Percentiles rank a stretch among this genome's conserved stretches.
These are phyloP conservation scores for Alternaria arborescens DNA, from an alignment of 2,329 filamentous ascomycete species.

Conservation along the genomic window DNA sequence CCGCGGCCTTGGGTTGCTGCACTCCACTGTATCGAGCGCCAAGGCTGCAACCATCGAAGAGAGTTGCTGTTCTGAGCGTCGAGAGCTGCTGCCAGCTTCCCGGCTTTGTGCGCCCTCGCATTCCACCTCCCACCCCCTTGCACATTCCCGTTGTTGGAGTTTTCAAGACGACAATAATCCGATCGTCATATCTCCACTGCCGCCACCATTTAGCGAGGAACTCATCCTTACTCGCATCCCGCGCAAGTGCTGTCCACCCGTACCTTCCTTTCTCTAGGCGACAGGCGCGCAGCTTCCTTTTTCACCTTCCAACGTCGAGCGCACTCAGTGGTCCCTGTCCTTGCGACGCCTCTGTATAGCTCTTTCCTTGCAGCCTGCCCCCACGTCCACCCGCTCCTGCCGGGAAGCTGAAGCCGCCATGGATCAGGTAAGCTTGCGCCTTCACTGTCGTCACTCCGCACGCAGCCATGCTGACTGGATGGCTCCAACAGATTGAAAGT, in stretches of 20 bases:
- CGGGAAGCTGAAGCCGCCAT: conserved; percentile 31
- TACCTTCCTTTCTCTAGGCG: conserved; percentile 23
- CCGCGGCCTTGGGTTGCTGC: conserved; percentile 13
- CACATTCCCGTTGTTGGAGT: conserved; percentile 6
- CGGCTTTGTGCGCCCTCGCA: conserved; percentile 17
- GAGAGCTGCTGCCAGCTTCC: conserved; percentile 11
- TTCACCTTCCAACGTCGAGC: conserved; percentile 12
- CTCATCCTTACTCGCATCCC: conserved; percentile 23
- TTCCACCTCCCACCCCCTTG: conserved; percentile 7
- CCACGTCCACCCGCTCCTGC: conserved; percentile 28
- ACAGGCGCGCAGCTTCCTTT: conserved; percentile 33
- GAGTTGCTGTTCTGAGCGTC: conserved; percentile 10
- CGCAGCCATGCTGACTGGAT: conserved; percentile 18
- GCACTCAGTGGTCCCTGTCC: conserved; percentile 18
- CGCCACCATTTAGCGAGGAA: conserved; percentile 50
- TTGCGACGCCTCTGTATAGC: not conserved
- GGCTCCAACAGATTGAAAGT: conserved; percentile 61
- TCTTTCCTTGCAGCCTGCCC: conserved; percentile 17
- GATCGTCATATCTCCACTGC: conserved; percentile 36
- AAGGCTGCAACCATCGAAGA: conserved; percentile 15
- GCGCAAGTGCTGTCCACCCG: conserved; percentile 22
- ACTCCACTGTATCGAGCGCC: conserved; percentile 13
- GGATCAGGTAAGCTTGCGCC: conserved; percentile 50
- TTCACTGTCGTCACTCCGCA: not conserved
- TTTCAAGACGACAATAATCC: conserved; percentile 14